Evolutionary conservation across 805 yeast genomes (phyloP).

Genomic region (Saturnispora diversa): DNA sequence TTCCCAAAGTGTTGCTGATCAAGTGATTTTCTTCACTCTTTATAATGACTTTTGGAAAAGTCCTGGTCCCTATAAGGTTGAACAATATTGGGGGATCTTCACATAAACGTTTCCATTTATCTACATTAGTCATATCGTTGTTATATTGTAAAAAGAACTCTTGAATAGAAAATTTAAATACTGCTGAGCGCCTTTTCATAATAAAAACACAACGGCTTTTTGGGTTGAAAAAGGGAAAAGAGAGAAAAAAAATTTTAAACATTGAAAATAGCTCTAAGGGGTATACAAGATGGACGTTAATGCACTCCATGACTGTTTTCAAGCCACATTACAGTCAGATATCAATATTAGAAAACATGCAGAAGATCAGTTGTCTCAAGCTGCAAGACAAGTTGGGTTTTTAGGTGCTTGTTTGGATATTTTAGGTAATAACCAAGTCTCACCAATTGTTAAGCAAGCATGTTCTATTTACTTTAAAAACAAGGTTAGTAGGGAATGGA

Average conservation of each 20-base stretch:
- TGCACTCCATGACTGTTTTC: slow-evolving; percentile 64
- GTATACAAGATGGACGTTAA: slow-evolving; percentile 51
- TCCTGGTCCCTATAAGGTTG: slow-evolving; percentile 49
- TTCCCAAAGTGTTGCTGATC: slow-evolving; percentile 42
- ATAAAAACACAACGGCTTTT: background rate
- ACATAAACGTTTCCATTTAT: background rate
- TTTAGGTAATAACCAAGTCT: slow-evolving; percentile 44
- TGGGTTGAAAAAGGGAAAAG: background rate
- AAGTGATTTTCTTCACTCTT: slow-evolving; percentile 51
- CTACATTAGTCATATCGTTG: background rate
- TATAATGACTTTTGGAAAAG: slow-evolving; percentile 58
- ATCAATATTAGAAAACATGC: slow-evolving; percentile 56
- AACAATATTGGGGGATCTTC: slow-evolving; percentile 53
- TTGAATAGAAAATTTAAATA: background rate
- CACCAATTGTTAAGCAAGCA: slow-evolving; percentile 56
- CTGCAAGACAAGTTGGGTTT: slow-evolving; percentile 60
- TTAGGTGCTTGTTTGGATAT: slow-evolving; percentile 77
- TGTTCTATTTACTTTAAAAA: slow-evolving; percentile 87
- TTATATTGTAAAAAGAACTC: background rate
- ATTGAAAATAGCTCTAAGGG: background rate
- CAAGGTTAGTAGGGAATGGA: slow-evolving; percentile 61
- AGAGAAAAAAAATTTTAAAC: slow-evolving; percentile 2
- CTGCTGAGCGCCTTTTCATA: slow-evolving; percentile 1
- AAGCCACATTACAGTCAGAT: slow-evolving; percentile 68
- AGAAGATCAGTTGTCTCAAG: slow-evolving; percentile 54